Conservation (phyloP, 306 rosid genomes). For the Citrullus colocynthis region DNA sequence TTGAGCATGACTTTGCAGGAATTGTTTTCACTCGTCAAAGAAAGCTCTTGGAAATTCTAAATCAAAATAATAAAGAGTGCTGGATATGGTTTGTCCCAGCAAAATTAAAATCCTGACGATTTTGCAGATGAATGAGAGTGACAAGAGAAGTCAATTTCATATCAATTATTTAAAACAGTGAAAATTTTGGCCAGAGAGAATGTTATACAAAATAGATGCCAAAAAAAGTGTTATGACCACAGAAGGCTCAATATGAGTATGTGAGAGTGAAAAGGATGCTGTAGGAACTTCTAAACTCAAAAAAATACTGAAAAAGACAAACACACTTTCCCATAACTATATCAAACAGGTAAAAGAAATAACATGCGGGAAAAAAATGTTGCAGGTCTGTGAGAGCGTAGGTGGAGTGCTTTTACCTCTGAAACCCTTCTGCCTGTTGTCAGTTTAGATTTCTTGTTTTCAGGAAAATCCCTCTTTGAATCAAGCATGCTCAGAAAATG, state of each 20-base stretch:
- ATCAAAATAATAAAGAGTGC: neutral
- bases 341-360: neutral
- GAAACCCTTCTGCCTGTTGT: conserved; percentile 33
- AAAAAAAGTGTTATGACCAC: neutral
- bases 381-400: neutral
- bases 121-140: neutral
- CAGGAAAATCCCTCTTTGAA: conserved; percentile 19
- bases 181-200: neutral
- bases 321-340: neutral
- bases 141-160: neutral
- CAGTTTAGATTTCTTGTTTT: conserved; percentile 24
- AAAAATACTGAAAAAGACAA: neutral
- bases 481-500: conserved; percentile 13
- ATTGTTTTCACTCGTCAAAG: neutral
- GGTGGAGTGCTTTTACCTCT: conserved; percentile 41
- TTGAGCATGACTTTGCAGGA: neutral
- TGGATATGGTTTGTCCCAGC: neutral
- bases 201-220: neutral
- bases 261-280: neutral
- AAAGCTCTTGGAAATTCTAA: neutral
- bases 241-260: neutral
- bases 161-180: neutral
- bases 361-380: neutral
- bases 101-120: neutral
- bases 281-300: neutral